Conservation (phyloP, 2,329 filamentous ascomycete species). For the Penicillium polonicum region DNA sequence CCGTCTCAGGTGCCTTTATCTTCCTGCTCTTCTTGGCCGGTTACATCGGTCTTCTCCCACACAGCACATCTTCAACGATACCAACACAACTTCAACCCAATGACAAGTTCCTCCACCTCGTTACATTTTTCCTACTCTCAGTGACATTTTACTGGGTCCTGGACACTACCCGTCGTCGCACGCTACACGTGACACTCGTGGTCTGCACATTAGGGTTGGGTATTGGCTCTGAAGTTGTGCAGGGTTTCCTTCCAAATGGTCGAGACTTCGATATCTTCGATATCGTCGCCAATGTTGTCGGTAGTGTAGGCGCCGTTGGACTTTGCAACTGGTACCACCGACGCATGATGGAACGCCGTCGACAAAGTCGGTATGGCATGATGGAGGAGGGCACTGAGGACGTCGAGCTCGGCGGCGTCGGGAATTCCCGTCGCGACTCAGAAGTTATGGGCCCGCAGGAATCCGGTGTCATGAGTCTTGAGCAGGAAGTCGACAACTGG, state of each 20-base stretch:
- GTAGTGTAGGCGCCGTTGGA: conserved; percentile 68
- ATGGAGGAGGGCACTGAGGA: conserved; percentile 56
- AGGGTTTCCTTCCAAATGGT: conserved; percentile 67
- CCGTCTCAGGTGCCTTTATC: conserved; percentile 59
- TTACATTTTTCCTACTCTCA: conserved; percentile 89
- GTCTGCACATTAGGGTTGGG: conserved; percentile 67
- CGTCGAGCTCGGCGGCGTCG: conserved; percentile 67
- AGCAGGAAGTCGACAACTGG: conserved; percentile 89
- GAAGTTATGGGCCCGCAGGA: conserved; percentile 55
- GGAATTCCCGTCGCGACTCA: conserved; percentile 44
- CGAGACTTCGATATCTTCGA: conserved; percentile 76
- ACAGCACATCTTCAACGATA: conserved; percentile 37
- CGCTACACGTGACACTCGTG: conserved; percentile 76
- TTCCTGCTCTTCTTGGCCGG: conserved; percentile 70
- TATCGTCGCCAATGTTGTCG: conserved; percentile 82
- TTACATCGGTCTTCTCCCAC: conserved; percentile 72
- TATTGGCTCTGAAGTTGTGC: conserved; percentile 58
- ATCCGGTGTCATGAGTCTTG: conserved; percentile 64
- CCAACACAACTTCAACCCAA: conserved; percentile 62
- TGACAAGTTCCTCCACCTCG: conserved; percentile 84
- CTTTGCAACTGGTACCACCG: conserved; percentile 90
- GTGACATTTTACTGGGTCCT: conserved; percentile 91
- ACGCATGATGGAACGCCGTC: conserved; percentile 87
- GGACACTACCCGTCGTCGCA: conserved; percentile 83
- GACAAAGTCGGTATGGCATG: conserved; percentile 72